Evolutionary conservation across 495 filamentous ascomycete species (phyloP).

Genomic region (Pseudotulostoma volvatum): DNA sequence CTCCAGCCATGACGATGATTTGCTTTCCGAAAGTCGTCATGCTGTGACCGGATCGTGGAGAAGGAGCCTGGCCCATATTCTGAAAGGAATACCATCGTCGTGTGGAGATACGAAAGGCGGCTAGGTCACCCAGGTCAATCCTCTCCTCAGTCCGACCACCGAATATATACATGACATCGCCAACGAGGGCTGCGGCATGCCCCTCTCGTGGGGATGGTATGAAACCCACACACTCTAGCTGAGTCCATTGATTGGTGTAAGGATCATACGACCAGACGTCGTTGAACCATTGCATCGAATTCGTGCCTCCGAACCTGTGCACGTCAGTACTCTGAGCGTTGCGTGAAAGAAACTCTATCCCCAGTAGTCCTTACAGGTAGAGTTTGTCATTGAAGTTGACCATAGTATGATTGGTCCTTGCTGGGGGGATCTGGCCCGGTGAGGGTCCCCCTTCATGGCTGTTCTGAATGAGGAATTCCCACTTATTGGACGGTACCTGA

Average conservation of each 20-base stretch:
- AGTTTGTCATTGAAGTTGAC: constrained; percentile 87
- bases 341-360: no score
- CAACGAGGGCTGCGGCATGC: constrained; percentile 81
- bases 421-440: constrained; percentile 61
- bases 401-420: constrained; percentile 87
- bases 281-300: constrained; percentile 91
- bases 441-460: constrained; percentile 43
- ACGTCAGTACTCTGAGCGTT: constrained; percentile 6
- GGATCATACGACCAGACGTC: constrained; percentile 97
- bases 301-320: constrained; percentile 82
- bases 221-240: constrained; percentile 91
- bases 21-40: constrained; percentile 92
- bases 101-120: constrained; percentile 83
- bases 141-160: constrained; percentile 93
- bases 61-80: constrained; percentile 96
- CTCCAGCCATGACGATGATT: constrained; percentile 81
- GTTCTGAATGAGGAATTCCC: constrained; percentile 77
- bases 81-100: constrained; percentile 98
- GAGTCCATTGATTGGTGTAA: constrained; percentile 60
- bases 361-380: constrained; percentile 71
- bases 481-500: constrained; percentile 72
- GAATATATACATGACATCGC: constrained; percentile 98
- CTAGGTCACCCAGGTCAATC: constrained; percentile 78
- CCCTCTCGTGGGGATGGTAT: constrained; percentile 89
- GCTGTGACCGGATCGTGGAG: constrained; percentile 83